phyloP scores from a whole-genome alignment of 78 protist genomes.

The Polysphondylium violaceum region DNA sequence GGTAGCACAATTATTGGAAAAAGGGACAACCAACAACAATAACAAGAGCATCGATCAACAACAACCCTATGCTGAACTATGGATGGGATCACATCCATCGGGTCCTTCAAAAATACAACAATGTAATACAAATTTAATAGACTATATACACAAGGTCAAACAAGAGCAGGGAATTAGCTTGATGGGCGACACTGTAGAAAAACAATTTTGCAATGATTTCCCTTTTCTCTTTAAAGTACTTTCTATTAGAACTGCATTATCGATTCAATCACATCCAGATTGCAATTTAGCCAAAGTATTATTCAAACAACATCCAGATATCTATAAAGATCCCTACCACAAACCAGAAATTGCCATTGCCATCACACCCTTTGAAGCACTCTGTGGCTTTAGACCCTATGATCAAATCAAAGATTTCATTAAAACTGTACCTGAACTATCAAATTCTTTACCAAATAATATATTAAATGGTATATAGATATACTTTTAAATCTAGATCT shows the following conservation, averaged over 20 bases:
- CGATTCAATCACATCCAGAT: conserved; percentile 98
- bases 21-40: background rate
- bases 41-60: conserved; percentile 27
- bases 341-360: conserved; percentile 98
- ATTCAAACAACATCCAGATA: conserved; percentile 82
- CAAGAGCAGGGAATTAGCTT: background rate
- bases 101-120: conserved; percentile 83
- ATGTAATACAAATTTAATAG: conserved; percentile 1
- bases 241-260: conserved; percentile 89
- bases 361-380: conserved; percentile 90
- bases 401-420: conserved; percentile 73
- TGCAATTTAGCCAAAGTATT: conserved; percentile 88
- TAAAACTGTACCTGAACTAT: conserved; percentile 55
- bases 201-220: conserved; percentile 78
- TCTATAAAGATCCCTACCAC: conserved; percentile 96
- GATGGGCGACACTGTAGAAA: conserved; percentile 14
- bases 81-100: conserved; percentile 98
- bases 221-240: conserved; percentile 97
- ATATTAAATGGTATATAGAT: background rate
- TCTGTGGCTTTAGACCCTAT: conserved; percentile 93
- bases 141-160: background rate
- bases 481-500: background rate
- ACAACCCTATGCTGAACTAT: conserved; percentile 95
- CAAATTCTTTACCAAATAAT: conserved; percentile 15
- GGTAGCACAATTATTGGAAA: conserved; percentile 82